Base-by-base conservation (phyloP, 371 early-diverging fungal genomes). In the Rhizopus arrhizus region DNA sequence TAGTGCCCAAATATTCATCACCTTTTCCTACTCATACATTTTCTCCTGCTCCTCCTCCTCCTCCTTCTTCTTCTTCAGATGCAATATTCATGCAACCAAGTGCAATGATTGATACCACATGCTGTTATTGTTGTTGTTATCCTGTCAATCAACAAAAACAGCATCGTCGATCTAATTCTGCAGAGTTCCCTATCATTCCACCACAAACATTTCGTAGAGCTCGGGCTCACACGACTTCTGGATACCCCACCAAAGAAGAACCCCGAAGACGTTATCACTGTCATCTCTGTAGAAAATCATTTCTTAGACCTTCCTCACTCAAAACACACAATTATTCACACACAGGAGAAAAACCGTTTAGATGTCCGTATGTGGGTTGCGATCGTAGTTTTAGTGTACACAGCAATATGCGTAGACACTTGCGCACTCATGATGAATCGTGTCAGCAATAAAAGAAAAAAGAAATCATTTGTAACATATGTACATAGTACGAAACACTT, bases 361-460 rank as follows among this genome's bases (percentile, higher is more conserved):
- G 73, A 41, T 91, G 91, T 63, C 70, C 68, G 1, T 75, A 73
- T 41, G 67, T 72, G 29, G 88, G 85, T 0, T 92, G 92, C 65
- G 81, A 81, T 4, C 78, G 85, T 38, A 76, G 78, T 42, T 92
- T 92, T 56, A 87, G 89, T n/a, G 91, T 91, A 0, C 78, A 82
- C 48, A 88, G 88, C 64, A 92, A 92, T 60, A 72, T 90, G 84
- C 82, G 88, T 43, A 77, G 92, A 16, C 92, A 92, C 61, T 50
- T 82, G 32, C 64, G 80, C 50, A 78, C 79, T 1, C 82, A 82
- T 62, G 72, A 65, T 56, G 65, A 45, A 35, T 53, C 68, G n/a
- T 36, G 49, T 13, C 54, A 47, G 0, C 55, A 55, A 13, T 52
- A 51, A 36, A 36, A 55, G 41, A 43, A 15, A 43, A 43, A 43